phyloP scores from a whole-genome alignment of 208 protist species.

The Perkinsela sp. region DNA sequence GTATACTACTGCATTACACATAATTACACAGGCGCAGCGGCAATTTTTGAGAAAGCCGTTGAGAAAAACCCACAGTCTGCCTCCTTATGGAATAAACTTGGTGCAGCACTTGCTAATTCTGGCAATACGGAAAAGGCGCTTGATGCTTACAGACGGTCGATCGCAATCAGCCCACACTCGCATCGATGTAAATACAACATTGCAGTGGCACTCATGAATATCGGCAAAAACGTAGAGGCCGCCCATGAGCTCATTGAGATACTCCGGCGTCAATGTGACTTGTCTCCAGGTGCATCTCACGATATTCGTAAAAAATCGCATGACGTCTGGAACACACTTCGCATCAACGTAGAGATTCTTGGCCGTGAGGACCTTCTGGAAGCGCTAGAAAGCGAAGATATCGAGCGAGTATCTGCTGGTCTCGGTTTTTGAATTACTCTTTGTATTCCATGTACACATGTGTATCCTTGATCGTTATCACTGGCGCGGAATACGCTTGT shows the following conservation, averaged over 20 bases:
- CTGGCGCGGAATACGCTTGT: no score
- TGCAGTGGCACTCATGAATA: conserved; percentile 47
- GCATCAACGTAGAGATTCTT: background rate
- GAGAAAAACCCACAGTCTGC: conserved; percentile 23
- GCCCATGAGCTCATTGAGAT: conserved; percentile 4
- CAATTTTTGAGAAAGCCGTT: conserved; percentile 32
- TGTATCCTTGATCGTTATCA: no score
- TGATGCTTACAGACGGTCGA: conserved; percentile 40
- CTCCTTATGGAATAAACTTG: conserved; percentile 63
- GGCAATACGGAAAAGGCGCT: conserved; percentile 28
- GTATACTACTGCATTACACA: conserved; percentile 45
- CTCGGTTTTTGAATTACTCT: no score
- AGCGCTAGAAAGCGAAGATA: background rate
- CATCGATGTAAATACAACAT: conserved; percentile 62
- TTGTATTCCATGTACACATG: no score
- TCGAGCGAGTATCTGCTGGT: no score
- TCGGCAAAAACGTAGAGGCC: conserved; percentile 15
- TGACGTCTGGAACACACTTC: background rate
- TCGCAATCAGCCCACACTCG: conserved; percentile 59
- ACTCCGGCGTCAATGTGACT: background rate
- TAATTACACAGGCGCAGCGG: conserved; percentile 33
- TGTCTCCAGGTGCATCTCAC: background rate
- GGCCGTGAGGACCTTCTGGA: background rate
- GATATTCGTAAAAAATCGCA: background rate
- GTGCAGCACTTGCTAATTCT: conserved; percentile 50